Base-by-base conservation (phyloP, 202 grass and related monocot species). In the Setaria italica region DNA sequence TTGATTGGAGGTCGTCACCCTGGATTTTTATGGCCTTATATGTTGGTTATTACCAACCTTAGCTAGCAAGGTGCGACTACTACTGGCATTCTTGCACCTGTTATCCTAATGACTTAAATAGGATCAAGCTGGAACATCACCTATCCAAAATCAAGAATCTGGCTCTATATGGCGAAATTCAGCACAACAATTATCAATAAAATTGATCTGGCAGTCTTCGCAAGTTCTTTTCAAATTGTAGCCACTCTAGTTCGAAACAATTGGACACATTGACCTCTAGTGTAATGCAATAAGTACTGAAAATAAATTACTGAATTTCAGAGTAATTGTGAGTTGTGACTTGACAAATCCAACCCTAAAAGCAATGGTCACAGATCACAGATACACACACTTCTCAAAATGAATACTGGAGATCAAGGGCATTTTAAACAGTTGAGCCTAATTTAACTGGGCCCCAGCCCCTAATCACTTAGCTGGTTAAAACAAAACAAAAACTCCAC, bases 231-330 rank as follows among this genome's bases (percentile, higher is more conserved):
- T 62, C 11, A 78, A 72, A 88, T 11, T 14, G 11, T 68, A 88
- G 49, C 29, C 41, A 50, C 41, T 25, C 34, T 15, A 45, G 2
- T 65, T 41, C 72, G 20, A 4, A 56, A 66, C 35, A 64, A 45
- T 32, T 32, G 41, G 25, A 15, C 65, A 20, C 51, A 34, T 11
- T 62, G 17, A 70, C 29, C 20, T 11, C 8, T 84, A 34, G 21
- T 54, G 33, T 20, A 56, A 73, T 11, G 63, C 20, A 55, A 35
- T 5, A 55, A 83, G 34, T 13, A 78, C 50, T 45, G n/a, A 82
- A 73, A 74, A 74, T 30, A 33, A 76, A 82, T n/a, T 62, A 77
- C 56, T 2, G 67, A 67, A 34, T 80, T 79, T 54, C n/a, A 42
- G 47, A 43, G 20, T 48, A 54, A 62, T 14, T 43, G 11, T n/a